A percentile compares a stretch with the other conserved stretches of the same genome.
These are phyloP conservation scores for Sanghuangporus weigelae DNA, from an alignment of 1,284 basidiomycete genomes.

Conservation along the genomic window DNA sequence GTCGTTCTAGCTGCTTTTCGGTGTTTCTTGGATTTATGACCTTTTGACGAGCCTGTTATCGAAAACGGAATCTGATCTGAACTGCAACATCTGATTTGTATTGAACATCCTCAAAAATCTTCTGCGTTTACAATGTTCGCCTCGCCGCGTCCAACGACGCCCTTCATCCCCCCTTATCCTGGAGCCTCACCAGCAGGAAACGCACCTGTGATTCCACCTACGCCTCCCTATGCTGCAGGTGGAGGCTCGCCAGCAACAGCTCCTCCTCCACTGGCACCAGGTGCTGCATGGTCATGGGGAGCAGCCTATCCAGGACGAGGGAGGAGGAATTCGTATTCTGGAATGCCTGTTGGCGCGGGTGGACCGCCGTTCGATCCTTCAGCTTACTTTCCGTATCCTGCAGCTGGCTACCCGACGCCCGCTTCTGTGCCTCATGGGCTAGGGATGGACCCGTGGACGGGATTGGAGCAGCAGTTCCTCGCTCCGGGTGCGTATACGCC, in stretches of 20 bases:
- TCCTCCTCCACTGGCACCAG: neutral
- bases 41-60: neutral
- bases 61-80: neutral
- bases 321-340: neutral
- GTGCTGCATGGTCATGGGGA: neutral
- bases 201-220: constrained; percentile 2
- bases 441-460: neutral
- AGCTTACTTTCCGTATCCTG: neutral
- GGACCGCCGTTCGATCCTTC: constrained; percentile 1
- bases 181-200: neutral
- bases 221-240: neutral
- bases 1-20: neutral
- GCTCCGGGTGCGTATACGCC: neutral
- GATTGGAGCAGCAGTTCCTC: neutral
- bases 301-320: neutral
- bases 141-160: constrained; percentile 6
- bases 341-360: neutral
- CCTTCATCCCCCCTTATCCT: constrained; percentile 11
- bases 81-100: neutral
- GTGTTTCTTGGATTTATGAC: neutral
- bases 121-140: neutral
- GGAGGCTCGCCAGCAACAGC: neutral
- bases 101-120: neutral
- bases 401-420: neutral
- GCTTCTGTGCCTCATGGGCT: neutral